Evolutionary conservation across 257 asterid genomes (phyloP), one percentile per base, ranked within the genome.

Genomic region (Solanum ossicruentum): DNA sequence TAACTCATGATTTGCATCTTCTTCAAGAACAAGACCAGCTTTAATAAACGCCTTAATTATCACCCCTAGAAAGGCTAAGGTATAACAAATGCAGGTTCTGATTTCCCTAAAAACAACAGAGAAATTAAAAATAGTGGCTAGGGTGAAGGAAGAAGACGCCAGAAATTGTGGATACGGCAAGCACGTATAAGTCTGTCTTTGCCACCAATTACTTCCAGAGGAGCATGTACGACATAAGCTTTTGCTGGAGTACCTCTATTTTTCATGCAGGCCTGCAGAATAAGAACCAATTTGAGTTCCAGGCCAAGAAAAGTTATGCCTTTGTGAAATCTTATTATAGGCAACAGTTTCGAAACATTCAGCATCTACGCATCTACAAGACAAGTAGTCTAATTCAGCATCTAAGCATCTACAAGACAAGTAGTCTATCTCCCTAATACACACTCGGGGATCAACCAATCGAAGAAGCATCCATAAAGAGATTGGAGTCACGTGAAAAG

Each of bases 21-120:
- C 91, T 84, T 91, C 94, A 82, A 88, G 86, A 84, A 94, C 95
- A 86, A 96, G 93, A 80, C 98, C 99, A 89, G 98, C 98, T 84
- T 92, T 96, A 81, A 87, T 80, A 67, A 95, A 95, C 67, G 98
- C 98, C 89, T 94, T 91, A 69, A 84, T 94, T 79, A 96, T 96
- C 85, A 92, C 92, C 91, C 94, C 99, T 95, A 88, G 87, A 91
- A 72, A 91, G 84, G 91, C 78, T 94, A 84, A 94, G 88, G 95
- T 86, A 90, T 84, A 86, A 80, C 87, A 89, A 85, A 83, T 75
- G 36, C 60, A 73, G 21, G 81, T 21, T 21, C 20, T 47, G 26
- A 75, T 13, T 49, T 75, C 43, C 60, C 3, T 75, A 47, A 49
- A 47, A 73, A 75, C 13, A 26, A 4, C 60, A 49, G 17, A 49